Percentiles rank a stretch among this genome's conserved stretches.
Evolutionary conservation across 2,329 filamentous ascomycete species (phyloP).

Genomic region (Cytospora mali): DNA sequence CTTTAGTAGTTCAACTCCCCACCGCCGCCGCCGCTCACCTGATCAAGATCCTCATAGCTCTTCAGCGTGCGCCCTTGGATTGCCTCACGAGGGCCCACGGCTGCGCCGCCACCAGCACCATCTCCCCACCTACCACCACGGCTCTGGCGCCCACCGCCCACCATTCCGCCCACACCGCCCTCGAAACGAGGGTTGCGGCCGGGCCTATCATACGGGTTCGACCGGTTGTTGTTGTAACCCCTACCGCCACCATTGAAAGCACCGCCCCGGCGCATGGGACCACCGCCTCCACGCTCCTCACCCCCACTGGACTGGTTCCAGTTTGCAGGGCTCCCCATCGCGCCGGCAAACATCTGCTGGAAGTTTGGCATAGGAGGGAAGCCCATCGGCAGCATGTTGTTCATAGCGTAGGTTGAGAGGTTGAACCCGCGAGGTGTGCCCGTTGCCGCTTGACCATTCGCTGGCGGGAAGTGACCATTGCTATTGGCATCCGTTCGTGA

Average conservation of each 20-base stretch:
- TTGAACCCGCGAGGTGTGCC: conserved; percentile 94
- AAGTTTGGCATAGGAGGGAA: conserved; percentile 55
- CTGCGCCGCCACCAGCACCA: conserved; percentile 70
- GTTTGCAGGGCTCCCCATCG: conserved; percentile 46
- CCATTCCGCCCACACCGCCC: conserved; percentile 49
- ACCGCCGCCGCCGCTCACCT: conserved; percentile 71
- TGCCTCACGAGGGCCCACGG: conserved; percentile 85
- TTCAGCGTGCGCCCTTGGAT: conserved; percentile 91
- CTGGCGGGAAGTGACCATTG: conserved; percentile 90
- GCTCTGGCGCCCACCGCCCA: conserved; percentile 53
- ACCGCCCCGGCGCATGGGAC: conserved; percentile 70
- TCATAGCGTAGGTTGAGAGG: conserved; percentile 70
- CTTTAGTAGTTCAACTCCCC: conserved; percentile 87
- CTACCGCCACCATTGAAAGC: conserved; percentile 52
- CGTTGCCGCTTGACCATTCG: conserved; percentile 72
- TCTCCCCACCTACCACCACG: conserved; percentile 68
- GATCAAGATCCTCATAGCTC: conserved; percentile 97
- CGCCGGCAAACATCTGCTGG: conserved; percentile 57
- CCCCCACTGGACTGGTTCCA: conserved; percentile 54
- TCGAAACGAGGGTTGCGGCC: conserved; percentile 54
- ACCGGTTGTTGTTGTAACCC: conserved; percentile 56
- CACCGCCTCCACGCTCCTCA: conserved; percentile 61
- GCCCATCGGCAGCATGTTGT: conserved; percentile 61
- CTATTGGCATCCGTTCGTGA: conserved; percentile 92
- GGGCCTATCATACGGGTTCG: conserved; percentile 75